Evolutionary conservation across 176 grass and related monocot genomes (phyloP), one percentile per base, ranked within the genome.

Genomic region (Hyparrhenia diplandra): DNA sequence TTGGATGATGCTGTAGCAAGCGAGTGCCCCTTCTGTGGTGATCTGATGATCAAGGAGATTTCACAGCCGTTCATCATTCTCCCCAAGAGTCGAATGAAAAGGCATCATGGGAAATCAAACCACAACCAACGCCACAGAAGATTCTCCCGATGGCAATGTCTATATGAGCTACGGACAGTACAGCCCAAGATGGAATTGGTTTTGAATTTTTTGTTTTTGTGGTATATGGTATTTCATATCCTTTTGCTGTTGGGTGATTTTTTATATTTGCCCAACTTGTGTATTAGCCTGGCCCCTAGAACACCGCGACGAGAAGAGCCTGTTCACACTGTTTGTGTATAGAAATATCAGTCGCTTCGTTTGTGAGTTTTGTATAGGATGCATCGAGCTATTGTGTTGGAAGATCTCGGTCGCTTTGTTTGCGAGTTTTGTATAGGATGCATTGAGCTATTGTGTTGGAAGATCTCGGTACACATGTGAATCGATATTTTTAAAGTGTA

Each of bases 31-130:
- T 98, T 98, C 68, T 98, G 96, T 20, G 96, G 96, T 3, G 96
- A 95, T 67, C 69, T 98, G 51, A 98, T 98, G 96, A 98, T 98
- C 83, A 95, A 86, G 69, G 96, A 98, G 75, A 90, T 95, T 27
- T 89, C 92, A 47, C 51, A 89, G 82, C 90, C 96, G 52, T 95
- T 98, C 80, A 86, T 98, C n/a, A n/a, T 77, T 86, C 80, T 35
- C 84, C 82, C 49, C 79, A 73, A 49, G 96, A 98, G 57, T 85
- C 88, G 0, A 90, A 77, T 6, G 85, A 95, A 43, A 87, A 89
- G 88, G 86, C 86, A 64, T 98, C 92, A 23, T 98, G 96, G 96
- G 90, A 94, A 61, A 93, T 98, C 72, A 98, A 95, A 30, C 85
- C 88, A 0, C 90, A 91, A 32, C 64, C 88, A 4, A 34, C 79